Base-by-base conservation (phyloP, 495 filamentous ascomycete species). In the Hypoxylon subgilvum region DNA sequence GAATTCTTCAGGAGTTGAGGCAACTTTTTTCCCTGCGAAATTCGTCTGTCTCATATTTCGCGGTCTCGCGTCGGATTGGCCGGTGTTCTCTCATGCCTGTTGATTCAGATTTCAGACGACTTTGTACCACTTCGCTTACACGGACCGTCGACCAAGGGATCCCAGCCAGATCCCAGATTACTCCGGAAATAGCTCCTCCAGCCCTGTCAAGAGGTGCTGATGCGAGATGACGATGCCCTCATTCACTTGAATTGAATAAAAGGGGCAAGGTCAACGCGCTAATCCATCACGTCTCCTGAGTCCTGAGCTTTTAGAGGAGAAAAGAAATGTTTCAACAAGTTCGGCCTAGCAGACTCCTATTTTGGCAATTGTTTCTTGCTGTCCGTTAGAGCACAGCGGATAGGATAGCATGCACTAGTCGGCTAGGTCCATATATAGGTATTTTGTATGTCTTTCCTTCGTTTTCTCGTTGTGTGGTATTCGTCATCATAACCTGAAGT, bases 181-280 rank as follows among this genome's bases (percentile, higher is more conserved):
- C 31, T 63, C 53, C 43, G 60, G 50, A 50, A 53, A 63, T 57
- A 53, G 53, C 38, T 51, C 30, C 14, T 46, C 39, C 5, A 27
- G 9, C 42, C 60, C 23, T 48, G 34, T 35, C 19, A 50, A 57
- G 52, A 53, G 46, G 45, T 41, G 59, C 36, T 39, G 48, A 36
- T 39, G 43, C 45, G 50, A 65, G 60, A 65, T 65, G 55, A 65
- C 48, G 55, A 65, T 52, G 46, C 50, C 61, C 55, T 65, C 61
- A 52, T 46, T 14, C n/a, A 31, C 49, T 49, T 40, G 23, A 52
- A 31, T 30, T 34, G 44, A 59, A n/a, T n/a, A n/a, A 35, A 65
- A 52, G 52, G 61, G 61, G 61, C 50, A 43, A 41, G 6, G 18
- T 48, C 45, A 49, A 45, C 53, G 38, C 48, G 44, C 28, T 52